phyloP scores from a whole-genome alignment of 2,329 filamentous ascomycete genomes.

The Parastagonospora nodorum region DNA sequence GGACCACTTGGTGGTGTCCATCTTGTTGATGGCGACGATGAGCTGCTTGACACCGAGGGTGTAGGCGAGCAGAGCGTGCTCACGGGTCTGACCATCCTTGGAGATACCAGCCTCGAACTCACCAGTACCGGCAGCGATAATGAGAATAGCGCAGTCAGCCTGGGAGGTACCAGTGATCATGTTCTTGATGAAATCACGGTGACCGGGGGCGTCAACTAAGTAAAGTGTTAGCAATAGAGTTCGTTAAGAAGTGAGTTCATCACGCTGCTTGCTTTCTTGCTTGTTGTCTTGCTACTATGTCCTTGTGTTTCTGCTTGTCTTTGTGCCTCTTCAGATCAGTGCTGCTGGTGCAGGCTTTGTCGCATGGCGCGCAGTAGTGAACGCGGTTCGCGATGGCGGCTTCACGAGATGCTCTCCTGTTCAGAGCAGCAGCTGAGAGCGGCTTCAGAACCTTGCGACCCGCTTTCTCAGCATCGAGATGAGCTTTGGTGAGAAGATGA shows the following conservation, averaged over 20 bases:
- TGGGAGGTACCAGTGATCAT: conserved; percentile 99
- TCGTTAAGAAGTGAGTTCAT: conserved; percentile 2
- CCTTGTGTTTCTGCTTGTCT: neutral
- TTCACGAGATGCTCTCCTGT: neutral
- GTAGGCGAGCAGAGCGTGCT: conserved; percentile 99
- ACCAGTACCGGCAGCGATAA: conserved; percentile 99
- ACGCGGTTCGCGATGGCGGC: neutral
- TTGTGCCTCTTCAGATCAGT: neutral
- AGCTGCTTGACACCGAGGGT: conserved; percentile 99
- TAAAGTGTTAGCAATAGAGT: conserved; percentile 8
- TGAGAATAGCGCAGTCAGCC: conserved; percentile 99
- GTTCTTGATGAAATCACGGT: conserved; percentile 99
- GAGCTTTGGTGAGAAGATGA: neutral
- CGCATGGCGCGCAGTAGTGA: neutral
- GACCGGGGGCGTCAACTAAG: conserved; percentile 78
- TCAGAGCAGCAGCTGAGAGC: neutral
- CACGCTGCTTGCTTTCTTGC: neutral
- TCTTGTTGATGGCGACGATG: conserved; percentile 99
- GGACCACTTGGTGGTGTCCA: conserved; percentile 99
- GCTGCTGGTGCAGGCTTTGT: neutral
- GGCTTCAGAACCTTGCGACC: neutral
- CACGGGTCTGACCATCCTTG: conserved; percentile 99
- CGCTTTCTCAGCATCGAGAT: neutral
- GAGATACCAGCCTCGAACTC: conserved; percentile 99
- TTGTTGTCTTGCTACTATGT: neutral